phyloP scores from a whole-genome alignment of 2,329 filamentous ascomycete species.

The Neurospora sp. region DNA sequence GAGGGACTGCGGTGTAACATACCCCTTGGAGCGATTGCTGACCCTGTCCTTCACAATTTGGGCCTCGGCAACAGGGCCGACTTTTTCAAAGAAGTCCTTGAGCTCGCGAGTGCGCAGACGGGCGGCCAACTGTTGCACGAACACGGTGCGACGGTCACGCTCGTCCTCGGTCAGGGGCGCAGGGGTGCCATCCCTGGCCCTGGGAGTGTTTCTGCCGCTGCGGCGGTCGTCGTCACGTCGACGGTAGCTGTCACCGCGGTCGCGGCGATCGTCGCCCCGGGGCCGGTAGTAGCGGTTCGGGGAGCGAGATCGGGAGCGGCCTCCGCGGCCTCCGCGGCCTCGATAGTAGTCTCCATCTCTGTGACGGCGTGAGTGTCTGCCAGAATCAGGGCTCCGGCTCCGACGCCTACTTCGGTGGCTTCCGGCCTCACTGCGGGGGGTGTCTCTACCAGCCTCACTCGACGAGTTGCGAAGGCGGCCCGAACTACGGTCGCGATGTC shows the following conservation, averaged over 20 bases:
- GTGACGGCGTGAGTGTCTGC: conserved; percentile 62
- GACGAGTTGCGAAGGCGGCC: conserved; percentile 47
- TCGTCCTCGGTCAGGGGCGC: conserved; percentile 76
- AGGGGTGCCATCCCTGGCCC: conserved; percentile 44
- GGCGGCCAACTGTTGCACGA: conserved; percentile 95
- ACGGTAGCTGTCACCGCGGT: conserved; percentile 31
- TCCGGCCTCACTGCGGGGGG: conserved; percentile 64
- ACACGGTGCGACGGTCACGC: conserved; percentile 90
- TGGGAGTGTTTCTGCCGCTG: conserved; percentile 20
- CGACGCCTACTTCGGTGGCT: conserved; percentile 74
- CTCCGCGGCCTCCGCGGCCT: conserved; percentile 52
- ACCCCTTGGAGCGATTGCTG: conserved; percentile 96
- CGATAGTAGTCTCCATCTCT: conserved; percentile 67
- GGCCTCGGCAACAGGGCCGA: conserved; percentile 88
- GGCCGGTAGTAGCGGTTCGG: conserved; percentile 51
- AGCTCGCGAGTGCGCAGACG: conserved; percentile 86
- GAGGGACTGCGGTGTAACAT: conserved; percentile 25
- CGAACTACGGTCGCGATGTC: conserved; percentile 38
- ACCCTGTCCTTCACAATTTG: conserved; percentile 98
- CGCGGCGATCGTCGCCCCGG: conserved; percentile 36
- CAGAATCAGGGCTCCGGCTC: conserved; percentile 69
- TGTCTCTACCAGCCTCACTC: conserved; percentile 48
- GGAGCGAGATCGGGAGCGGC: conserved; percentile 62
- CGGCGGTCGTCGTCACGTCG: conserved; percentile 31
- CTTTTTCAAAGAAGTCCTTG: conserved; percentile 90